phyloP scores from a whole-genome alignment of 768 basidiomycete genomes.

The Mycena belliarum region DNA sequence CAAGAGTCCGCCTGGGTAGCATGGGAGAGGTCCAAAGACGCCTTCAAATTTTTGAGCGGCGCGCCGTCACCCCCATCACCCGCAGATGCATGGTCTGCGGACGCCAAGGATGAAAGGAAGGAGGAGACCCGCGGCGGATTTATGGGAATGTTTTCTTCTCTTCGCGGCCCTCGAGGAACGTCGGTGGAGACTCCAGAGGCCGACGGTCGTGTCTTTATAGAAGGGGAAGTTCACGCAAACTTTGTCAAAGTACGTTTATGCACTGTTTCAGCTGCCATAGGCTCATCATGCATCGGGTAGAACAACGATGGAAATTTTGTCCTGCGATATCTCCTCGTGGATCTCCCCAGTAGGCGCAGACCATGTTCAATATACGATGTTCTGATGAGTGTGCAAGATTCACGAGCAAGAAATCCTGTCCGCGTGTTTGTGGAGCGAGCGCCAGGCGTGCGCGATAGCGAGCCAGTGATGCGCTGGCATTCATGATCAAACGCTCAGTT shows the following conservation, averaged over 20 bases:
- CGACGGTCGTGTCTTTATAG: constrained; percentile 53
- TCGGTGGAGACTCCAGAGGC: constrained; percentile 32
- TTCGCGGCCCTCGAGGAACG: constrained; percentile 42
- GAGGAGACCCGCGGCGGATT: constrained; percentile 36
- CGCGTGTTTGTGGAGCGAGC: constrained; percentile 72
- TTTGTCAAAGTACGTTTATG: constrained; percentile 62
- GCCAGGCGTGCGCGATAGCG: constrained; percentile 67
- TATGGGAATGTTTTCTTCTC: constrained; percentile 69
- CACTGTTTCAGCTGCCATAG: constrained; percentile 4
- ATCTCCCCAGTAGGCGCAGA: constrained; percentile 69
- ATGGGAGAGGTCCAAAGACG: constrained; percentile 52
- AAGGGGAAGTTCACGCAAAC: constrained; percentile 83
- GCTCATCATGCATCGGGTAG: constrained; percentile 36
- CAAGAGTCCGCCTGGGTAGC: constrained; percentile 41
- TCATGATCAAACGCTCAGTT: constrained; percentile 27
- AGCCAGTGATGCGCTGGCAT: constrained; percentile 71
- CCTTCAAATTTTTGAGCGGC: constrained; percentile 77
- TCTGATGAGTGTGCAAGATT: constrained; percentile 40
- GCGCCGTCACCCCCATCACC: constrained; percentile 45
- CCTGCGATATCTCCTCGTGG: constrained; percentile 75
- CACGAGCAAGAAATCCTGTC: constrained; percentile 58
- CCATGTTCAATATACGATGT: constrained; percentile 18
- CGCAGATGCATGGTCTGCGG: constrained; percentile 30
- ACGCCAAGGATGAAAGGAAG: constrained; percentile 31
- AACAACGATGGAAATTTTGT: constrained; percentile 77